These are phyloP conservation scores for Rutstroemia sp. DNA, from an alignment of 2,329 filamentous ascomycete genomes.

Conservation along the genomic window DNA sequence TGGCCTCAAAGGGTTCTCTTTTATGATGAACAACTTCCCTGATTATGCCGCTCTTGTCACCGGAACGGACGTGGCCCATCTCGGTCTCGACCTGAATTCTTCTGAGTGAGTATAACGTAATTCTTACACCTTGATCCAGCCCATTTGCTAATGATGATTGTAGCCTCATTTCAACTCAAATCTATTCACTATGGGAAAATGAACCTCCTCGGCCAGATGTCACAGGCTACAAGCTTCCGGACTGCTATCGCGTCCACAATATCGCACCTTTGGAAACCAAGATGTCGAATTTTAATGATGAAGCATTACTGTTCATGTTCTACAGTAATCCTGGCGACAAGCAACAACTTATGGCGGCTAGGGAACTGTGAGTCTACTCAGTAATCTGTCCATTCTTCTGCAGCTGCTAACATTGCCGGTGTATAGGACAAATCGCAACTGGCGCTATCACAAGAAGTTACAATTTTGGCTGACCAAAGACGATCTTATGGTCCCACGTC, in stretches of 20 bases:
- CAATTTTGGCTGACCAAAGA: conserved; percentile 63
- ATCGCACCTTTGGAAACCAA: conserved; percentile 59
- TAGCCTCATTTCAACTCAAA: conserved; percentile 45
- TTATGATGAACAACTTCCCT: conserved; percentile 55
- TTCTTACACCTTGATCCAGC: neutral
- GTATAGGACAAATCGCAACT: conserved; percentile 52
- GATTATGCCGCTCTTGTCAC: conserved; percentile 55
- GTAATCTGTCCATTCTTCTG: neutral
- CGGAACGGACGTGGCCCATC: conserved; percentile 49
- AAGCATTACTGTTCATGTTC: conserved; percentile 63
- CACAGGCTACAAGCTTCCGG: conserved; percentile 50
- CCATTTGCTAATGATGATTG: neutral
- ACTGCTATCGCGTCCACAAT: conserved; percentile 61
- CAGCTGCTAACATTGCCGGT: conserved; percentile 6
- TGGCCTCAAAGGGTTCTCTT: conserved; percentile 53
- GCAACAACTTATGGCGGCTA: conserved; percentile 56
- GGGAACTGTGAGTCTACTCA: conserved; percentile 46
- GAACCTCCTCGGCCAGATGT: conserved; percentile 49
- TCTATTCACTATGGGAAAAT: conserved; percentile 55
- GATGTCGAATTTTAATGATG: conserved; percentile 59
- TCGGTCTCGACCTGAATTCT: conserved; percentile 51
- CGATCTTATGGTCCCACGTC: conserved; percentile 55
- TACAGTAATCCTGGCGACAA: conserved; percentile 57
- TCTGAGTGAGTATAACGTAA: conserved; percentile 43
- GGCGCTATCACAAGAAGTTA: conserved; percentile 62